These are phyloP conservation scores for Amanita polypyramis DNA, from an alignment of 768 basidiomycete genomes.

Conservation along the genomic window DNA sequence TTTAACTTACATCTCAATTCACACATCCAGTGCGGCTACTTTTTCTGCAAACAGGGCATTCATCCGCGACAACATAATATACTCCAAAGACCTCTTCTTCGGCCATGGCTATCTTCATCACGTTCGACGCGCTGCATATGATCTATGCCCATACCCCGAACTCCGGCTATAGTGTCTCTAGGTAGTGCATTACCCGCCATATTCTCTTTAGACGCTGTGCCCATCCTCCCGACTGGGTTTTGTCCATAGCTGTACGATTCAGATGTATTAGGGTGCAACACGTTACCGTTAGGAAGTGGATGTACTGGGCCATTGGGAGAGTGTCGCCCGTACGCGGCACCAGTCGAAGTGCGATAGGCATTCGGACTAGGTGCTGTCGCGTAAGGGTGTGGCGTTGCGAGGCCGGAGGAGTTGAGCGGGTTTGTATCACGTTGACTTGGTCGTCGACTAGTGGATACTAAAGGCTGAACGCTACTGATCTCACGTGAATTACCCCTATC, in stretches of 20 bases:
- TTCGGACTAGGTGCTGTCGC: conserved; percentile 51
- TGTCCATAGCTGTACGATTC: conserved; percentile 65
- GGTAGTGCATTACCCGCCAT: conserved; percentile 28
- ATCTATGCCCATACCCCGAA: conserved; percentile 49
- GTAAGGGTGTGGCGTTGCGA: conserved; percentile 60
- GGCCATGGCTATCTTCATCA: conserved; percentile 56
- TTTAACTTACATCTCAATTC: conserved; percentile 7
- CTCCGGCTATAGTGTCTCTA: conserved; percentile 22
- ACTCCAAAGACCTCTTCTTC: conserved; percentile 51
- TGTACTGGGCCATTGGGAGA: conserved; percentile 35
- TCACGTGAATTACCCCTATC: conserved; percentile 45
- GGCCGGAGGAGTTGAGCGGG: conserved; percentile 26
- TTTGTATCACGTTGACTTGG: conserved; percentile 45
- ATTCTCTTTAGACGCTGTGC: conserved; percentile 41
- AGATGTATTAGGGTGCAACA: conserved; percentile 40
- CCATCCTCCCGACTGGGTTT: conserved; percentile 34
- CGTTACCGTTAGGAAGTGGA: conserved; percentile 27
- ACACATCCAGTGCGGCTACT: conserved; percentile 24
- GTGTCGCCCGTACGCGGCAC: conserved; percentile 43
- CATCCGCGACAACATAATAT: conserved; percentile 64
- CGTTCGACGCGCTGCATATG: conserved; percentile 51
- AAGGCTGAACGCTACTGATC: conserved; percentile 54
- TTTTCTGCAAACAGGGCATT: conserved; percentile 13
- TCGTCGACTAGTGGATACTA: conserved; percentile 58
- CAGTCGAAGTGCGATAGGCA: conserved; percentile 37